Evolutionary conservation across 371 early-diverging fungal species (phyloP).

Genomic region (Smittium mucronatum): DNA sequence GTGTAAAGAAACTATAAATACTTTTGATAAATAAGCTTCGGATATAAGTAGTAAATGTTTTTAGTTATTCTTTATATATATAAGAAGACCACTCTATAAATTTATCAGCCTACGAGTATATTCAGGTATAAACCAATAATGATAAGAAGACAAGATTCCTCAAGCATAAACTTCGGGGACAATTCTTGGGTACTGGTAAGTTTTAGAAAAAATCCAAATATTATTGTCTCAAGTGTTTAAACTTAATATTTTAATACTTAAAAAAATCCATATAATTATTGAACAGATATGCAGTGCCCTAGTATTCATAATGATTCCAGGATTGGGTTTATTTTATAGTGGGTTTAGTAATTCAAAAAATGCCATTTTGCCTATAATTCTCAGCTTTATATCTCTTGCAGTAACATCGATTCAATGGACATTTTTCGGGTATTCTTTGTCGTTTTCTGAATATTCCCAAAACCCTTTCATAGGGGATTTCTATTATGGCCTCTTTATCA

Average conservation of each 20-base stretch:
- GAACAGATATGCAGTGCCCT: constrained; percentile 43
- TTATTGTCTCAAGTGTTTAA: neutral
- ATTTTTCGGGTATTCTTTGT: constrained; percentile 72
- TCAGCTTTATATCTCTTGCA: constrained; percentile 47
- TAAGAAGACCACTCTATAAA: too few relatives aligned
- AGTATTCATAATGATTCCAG: constrained; percentile 79
- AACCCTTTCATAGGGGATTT: constrained; percentile 65
- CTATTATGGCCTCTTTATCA: constrained; percentile 49
- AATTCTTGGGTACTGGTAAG: neutral
- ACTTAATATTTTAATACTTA: neutral
- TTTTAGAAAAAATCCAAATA: neutral
- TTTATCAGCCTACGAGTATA: too few relatives aligned
- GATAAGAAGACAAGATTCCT: too few relatives aligned
- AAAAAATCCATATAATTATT: too few relatives aligned
- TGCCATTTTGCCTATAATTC: constrained; percentile 59
- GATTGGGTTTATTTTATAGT: constrained; percentile 78
- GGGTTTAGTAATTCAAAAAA: constrained; percentile 78
- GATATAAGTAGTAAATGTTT: too few relatives aligned
- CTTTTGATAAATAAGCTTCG: too few relatives aligned
- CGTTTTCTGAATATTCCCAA: constrained; percentile 56
- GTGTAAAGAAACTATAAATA: too few relatives aligned
- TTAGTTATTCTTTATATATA: too few relatives aligned
- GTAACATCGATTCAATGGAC: constrained; percentile 73
- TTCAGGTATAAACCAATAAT: too few relatives aligned
- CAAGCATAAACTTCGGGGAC: neutral